Evolutionary conservation across 257 asterid species (phyloP).

Genomic region (Solanum medicagineum): DNA sequence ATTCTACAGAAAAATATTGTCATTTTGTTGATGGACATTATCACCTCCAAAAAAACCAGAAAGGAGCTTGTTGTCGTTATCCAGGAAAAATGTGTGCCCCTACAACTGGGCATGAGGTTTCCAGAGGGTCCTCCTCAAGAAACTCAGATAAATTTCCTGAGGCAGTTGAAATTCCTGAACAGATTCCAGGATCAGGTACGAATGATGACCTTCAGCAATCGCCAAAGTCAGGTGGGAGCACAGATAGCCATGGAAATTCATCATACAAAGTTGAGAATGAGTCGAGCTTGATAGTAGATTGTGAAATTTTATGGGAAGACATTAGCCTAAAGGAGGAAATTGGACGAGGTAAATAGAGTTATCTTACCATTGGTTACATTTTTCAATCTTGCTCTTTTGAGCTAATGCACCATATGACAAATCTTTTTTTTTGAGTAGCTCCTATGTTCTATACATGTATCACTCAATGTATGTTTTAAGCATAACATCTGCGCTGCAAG

Average conservation of each 20-base stretch:
- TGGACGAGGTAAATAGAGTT: slow-evolving; percentile 43
- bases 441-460: background rate
- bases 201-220: slow-evolving; percentile 1
- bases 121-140: background rate
- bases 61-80: background rate
- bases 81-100: background rate
- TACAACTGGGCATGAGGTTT: background rate
- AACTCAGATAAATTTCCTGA: background rate
- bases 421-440: background rate
- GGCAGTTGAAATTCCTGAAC: background rate
- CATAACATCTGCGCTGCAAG: background rate
- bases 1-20: background rate
- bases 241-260: slow-evolving; percentile 13
- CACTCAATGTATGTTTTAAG: background rate
- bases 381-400: background rate
- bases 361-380: background rate
- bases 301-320: slow-evolving; percentile 58
- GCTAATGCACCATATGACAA: background rate
- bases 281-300: slow-evolving; percentile 8
- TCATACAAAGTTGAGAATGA: slow-evolving; percentile 22
- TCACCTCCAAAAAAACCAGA: background rate
- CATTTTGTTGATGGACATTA: background rate
- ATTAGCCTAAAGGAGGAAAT: slow-evolving; percentile 46
- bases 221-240: slow-evolving; percentile 2
- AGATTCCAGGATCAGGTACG: background rate